Percentiles rank a stretch among this genome's conserved stretches.
Conservation (phyloP, 768 basidiomycete species). For the Galerina marginata region DNA sequence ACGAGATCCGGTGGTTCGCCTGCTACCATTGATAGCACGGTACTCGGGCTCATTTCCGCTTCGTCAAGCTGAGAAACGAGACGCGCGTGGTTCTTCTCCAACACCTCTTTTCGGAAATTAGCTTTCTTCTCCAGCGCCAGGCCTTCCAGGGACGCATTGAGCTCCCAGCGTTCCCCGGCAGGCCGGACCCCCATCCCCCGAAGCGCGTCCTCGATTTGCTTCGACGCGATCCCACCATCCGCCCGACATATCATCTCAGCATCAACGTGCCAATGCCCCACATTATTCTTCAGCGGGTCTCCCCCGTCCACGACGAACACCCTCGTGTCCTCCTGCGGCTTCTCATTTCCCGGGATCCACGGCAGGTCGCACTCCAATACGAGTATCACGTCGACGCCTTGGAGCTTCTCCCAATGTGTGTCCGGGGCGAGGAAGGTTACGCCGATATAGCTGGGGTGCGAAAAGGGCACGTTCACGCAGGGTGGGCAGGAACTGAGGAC, state of each 20-base stretch:
- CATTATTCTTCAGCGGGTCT: slow-evolving; percentile 59
- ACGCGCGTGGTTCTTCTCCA: slow-evolving; percentile 24
- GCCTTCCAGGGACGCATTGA: background rate
- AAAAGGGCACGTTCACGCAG: slow-evolving; percentile 57
- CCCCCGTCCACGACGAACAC: slow-evolving; percentile 68
- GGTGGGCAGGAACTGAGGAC: slow-evolving; percentile 57
- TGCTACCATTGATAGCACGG: background rate
- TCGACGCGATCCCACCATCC: slow-evolving; percentile 56
- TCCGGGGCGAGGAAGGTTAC: slow-evolving; percentile 52
- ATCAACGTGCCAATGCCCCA: slow-evolving; percentile 57
- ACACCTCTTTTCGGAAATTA: slow-evolving; percentile 22
- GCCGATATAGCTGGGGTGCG: slow-evolving; percentile 60
- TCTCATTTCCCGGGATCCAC: slow-evolving; percentile 60
- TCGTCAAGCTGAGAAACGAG: slow-evolving; percentile 16
- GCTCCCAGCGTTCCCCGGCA: slow-evolving; percentile 10
- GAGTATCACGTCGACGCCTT: slow-evolving; percentile 64
- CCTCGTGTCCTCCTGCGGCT: slow-evolving; percentile 46
- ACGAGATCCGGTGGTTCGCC: background rate
- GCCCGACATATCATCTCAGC: slow-evolving; percentile 65
- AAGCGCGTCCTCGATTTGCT: slow-evolving; percentile 49
- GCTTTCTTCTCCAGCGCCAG: slow-evolving; percentile 7
- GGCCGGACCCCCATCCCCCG: slow-evolving; percentile 29
- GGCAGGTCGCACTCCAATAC: slow-evolving; percentile 71
- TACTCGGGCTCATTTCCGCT: slow-evolving; percentile 34
- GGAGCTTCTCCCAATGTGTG: slow-evolving; percentile 52